Base-by-base conservation (phyloP, 2,329 filamentous ascomycete genomes). In the Cladophialophora immunda region DNA sequence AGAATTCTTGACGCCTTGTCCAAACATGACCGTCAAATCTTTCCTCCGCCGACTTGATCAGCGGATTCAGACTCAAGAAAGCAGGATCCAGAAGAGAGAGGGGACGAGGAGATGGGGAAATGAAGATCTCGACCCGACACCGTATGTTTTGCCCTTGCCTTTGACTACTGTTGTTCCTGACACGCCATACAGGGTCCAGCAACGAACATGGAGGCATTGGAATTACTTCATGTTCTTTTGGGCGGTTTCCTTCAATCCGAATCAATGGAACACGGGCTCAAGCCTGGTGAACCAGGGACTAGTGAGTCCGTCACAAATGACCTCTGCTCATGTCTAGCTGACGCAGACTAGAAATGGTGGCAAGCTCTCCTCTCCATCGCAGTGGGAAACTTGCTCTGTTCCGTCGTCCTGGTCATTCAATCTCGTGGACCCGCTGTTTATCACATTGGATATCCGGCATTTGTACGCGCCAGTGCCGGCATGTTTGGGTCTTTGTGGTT, bases 391-490 rank as follows among this genome's bases (percentile, higher is more conserved):
- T 30, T 78, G 57, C 80, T 83, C 68, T 77, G 75, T 5, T 81
- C 79, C 11, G 71, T 81, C 50, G 80, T 79, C 50, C 81, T 81
- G 76, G 77, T 79, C 61, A 79, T 82, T 74, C 83, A 83, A 72
- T 80, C 79, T 15, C 76, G 81, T 47, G 78, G 76, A 56, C 80
- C 80, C 4, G 76, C 73, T n/a, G 75, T 78, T 9, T 82, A 82
- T 65, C 80, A 82, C 68, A 74, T 81, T 56, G 79, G 78, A 7
- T 82, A 79, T 64, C 80, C 81, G 0, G 74, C 76, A 9, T 73
- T 80, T 25, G 73, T 73, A n/a, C 73, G 80, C n/a, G 73, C 73
- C 8, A 78, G 79, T 13, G 80, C 80, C 65, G 80, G 80, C 66
- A 80, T 81, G 76, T 80, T 73, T 64, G 80, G 79, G 13, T 74